Evolutionary conservation across 1,284 basidiomycete species (phyloP), one percentile per base, ranked within the genome.

Genomic region (Melampsora americana): DNA sequence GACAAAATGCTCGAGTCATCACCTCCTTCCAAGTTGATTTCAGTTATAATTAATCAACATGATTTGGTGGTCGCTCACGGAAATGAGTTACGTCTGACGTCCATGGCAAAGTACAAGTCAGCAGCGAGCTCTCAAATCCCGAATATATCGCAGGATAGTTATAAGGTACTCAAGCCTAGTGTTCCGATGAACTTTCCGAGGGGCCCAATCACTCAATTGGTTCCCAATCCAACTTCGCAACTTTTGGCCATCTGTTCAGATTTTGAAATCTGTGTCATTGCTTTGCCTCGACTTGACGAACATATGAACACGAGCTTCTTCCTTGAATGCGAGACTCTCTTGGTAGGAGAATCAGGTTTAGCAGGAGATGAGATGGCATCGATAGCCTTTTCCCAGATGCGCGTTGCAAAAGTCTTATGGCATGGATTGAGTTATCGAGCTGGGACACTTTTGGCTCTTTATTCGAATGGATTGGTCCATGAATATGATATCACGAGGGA

Each of bases 341-440:
- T 42, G 7, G 42, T 75, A 44, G 66, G 73, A 23, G 35, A 66
- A 44, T 48, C 81, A 16, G 80, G 78, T 4, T 82, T 93, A 92
- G 84, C 88, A 88, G 28, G 28, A 23, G 53, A 56, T 7, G 28
- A 23, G n/a, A n/a, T 28, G n/a, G n/a, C 53, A 56, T 23, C n/a
- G 9, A 42, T 42, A 0, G 85, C 87, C 0, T 85, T 84, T 2
- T 86, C 87, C 16, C 88, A 91, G 0, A 85, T 87, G 0, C 87
- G 88, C 5, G 87, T 99, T 56, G 89, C 90, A 35, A 93, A 95
- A 83, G 87, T 93, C 71, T 87, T 90, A 77, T 99, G 95, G 95
- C 96, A 99, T 83, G 93, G 94, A 0, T 93, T 92, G 90, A 93
- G 94, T 59, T 89, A 91, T 78, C 88, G 88, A 68, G 92, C 92